Evolutionary conservation across 2,329 filamentous ascomycete species (phyloP), one percentile per base, ranked within the genome.

Genomic region (Colletotrichum sp.): DNA sequence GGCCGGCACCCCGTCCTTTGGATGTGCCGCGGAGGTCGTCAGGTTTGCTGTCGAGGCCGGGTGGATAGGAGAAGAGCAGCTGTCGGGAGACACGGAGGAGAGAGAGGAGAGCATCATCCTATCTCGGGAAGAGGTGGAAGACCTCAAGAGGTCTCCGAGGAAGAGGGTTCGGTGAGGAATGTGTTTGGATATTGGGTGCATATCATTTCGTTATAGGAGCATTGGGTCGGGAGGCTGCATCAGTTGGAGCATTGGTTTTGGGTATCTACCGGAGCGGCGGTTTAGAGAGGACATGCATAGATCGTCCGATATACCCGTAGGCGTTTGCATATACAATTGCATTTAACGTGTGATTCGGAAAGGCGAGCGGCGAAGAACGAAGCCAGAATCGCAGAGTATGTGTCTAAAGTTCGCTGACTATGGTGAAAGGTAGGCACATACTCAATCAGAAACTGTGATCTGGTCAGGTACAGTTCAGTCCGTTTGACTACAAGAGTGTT

Each of bases 21-120:
- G 86, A 4, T 88, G 88, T 63, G 90, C 90, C 3, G 90, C 86
- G 14, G 90, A 92, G 75, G 85, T 92, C 21, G 89, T 92, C 36
- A 84, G 86, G 65, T 92, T 91, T 78, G 89, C 89, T 5, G 85
- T 91, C 13, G 90, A 92, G 81, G 85, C 89, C 2, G 90, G 89
- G 7, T 92, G 90, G 90, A 83, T 92, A 59, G 85, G 84, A 2
- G 86, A 89, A 78, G 86, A 86, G 21, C 90, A 92, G 81, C 80
- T 92, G 55, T 81, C 85, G 28, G 88, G 85, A 5, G 77, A 79
- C 3, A 65, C 38, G 18, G 66, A 74, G 21, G 84, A 85, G 63
- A 79, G 81, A 36, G 85, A 86, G 76, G 84, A 86, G 28, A 87
- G 86, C 78, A 87, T 87, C 76, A 84, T 87, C 38, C 63, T 82